Base-by-base conservation (phyloP, 2,329 filamentous ascomycete species). In the Alternaria viburni region DNA sequence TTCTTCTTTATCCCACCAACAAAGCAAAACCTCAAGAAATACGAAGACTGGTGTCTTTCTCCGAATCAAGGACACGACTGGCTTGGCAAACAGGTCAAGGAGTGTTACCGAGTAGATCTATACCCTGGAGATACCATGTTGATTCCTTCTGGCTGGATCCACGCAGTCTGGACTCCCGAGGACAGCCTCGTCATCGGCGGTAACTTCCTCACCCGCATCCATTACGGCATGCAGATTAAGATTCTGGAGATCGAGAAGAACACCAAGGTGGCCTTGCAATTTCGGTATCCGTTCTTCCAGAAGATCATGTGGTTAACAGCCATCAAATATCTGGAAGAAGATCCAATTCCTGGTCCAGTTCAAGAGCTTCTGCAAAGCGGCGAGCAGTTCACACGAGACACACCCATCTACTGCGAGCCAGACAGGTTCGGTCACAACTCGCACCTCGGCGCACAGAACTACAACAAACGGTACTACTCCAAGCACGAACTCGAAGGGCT, bases 1-100 rank as follows among this genome's bases (percentile, higher is more conserved):
- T 91, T 91, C 77, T 90, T 91, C 77, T 91, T 91, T 80, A 90
- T 91, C 57, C 88, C 88, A 4, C 89, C 89, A 0, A 90, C 89
- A 66, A 87, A 89, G 67, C 88, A 88, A 72, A 86, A 91, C 70
- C 81, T 91, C 63, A 90, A 90, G 74, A 89, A 89, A 67, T 91
- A 91, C 73, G 88, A 91, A 75, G 87, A 90, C 58, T 91, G 89
- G 89, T 90, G 88, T 75, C 87, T 89, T 61, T 89, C 88, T 13
- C 87, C 87, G 4, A 85, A 87, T 17, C 89, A 91, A 75, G 89
- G 90, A 63, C 87, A 85, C 64, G 90, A 88, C 12, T 91, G 89
- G 76, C 83, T 91, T 32, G 87, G 87, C 5, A 84, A 87, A 61
- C 85, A 89, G 68, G 88, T 88, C 17, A 89, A 89, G 64, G 88